Base-by-base conservation (phyloP, 2,329 filamentous ascomycete genomes). In the Plenodomus tracheiphilus region DNA sequence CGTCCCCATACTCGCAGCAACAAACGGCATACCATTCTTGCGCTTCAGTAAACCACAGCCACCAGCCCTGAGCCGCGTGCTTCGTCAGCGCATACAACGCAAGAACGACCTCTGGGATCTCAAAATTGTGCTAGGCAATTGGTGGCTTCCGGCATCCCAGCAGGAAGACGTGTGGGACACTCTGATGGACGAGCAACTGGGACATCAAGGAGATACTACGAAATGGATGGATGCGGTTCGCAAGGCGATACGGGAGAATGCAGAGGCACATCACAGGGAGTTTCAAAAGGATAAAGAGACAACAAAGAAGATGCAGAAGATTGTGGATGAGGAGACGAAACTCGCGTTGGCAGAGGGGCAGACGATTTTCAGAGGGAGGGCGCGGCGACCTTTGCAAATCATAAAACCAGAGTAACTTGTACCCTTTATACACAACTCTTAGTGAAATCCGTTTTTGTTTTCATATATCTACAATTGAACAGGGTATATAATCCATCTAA, bases 31-130 rank as follows among this genome's bases (percentile, higher is more conserved):
- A 19, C 82, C 87, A 0, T 87, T 91, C 61, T 68, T 93, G 21
- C 83, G 88, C 30, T 71, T 86, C 38, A 79, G 75, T 53, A 88
- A 87, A 67, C 85, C 85, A 4, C 86, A 91, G 67, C 80, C 85
- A 2, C 64, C 66, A 0, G 70, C 72, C n/a, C 70, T 92, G 17
- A 81, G 78, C n/a, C 73, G 80, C 8, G 77, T 86, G 15, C 61
- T 92, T 2, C 74, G 77, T 9, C 74, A 81, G 41, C 83, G 82
- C 59, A 68, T 80, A 16, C 51, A 64, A 3, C 65, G 72, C 34
- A 78, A 79, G n/a, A 70, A 77, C 37, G 65, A 66, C 38, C 71
- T 77, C 15, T 67, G 80, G 11, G 49, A 73, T 39, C 62, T 62
- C 15, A 59, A 76, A 1, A 53, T 75, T 8, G 59, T 71, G 6